Conservation (phyloP, 768 basidiomycete species). For the Trichaptum fuscoviolaceum region DNA sequence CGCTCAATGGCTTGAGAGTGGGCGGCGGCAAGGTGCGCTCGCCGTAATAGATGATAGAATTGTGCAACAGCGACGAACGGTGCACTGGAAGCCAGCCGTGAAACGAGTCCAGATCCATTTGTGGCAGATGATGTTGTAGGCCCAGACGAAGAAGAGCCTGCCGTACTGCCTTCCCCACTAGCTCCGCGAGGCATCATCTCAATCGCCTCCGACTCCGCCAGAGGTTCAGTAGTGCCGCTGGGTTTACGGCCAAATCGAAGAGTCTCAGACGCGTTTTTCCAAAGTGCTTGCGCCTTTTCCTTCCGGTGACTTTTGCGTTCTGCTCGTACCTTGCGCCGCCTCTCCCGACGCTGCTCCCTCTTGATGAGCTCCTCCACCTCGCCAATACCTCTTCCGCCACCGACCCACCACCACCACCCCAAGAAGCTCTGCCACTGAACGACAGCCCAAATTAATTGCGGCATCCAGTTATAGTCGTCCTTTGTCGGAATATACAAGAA, state of each 20-base stretch:
- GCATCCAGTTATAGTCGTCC: conserved; percentile 89
- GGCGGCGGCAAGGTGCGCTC: conserved; percentile 67
- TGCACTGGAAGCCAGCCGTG: conserved; percentile 24
- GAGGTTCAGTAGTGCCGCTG: conserved; percentile 1
- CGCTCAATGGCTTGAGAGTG: conserved; percentile 67
- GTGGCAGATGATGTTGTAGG: conserved; percentile 24
- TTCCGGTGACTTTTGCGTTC: conserved; percentile 45
- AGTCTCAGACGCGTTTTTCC: conserved; percentile 34
- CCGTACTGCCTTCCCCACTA: not conserved
- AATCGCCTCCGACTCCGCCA: conserved; percentile 7
- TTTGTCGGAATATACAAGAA: conserved; percentile 80
- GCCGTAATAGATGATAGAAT: conserved; percentile 57
- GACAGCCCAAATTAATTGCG: conserved; percentile 83
- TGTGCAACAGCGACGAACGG: conserved; percentile 32
- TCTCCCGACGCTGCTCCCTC: conserved; percentile 48
- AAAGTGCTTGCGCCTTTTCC: conserved; percentile 50
- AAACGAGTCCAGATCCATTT: conserved; percentile 24
- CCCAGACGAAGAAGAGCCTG: conserved; percentile 2
- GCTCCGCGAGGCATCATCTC: conserved; percentile 2
- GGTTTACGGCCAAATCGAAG: not conserved
- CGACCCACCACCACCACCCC: conserved; percentile 99
- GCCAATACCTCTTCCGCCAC: conserved; percentile 76
- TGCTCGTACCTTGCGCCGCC: conserved; percentile 39
- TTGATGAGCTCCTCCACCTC: conserved; percentile 62
- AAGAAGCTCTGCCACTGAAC: conserved; percentile 97